Base-by-base conservation (phyloP, 2,329 filamentous ascomycete genomes). In the Sclerotinia subarctica region DNA sequence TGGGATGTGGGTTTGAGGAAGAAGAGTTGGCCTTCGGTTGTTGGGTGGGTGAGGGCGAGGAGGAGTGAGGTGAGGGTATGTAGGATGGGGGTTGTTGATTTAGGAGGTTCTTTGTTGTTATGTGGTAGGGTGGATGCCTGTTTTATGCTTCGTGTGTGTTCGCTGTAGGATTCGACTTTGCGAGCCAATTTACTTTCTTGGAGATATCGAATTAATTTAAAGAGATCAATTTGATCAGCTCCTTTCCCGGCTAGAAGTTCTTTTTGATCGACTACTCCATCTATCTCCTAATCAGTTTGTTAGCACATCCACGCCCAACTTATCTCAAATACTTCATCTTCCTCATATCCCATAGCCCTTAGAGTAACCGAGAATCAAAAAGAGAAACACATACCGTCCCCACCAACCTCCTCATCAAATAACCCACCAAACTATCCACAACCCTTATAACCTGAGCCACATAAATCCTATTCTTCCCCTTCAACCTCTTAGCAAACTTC, bases 201-300 rank as follows among this genome's bases (percentile, higher is more conserved):
- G 5, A 99, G 86, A 77, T 98, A 98, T 54, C 88, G 85, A 44
- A 94, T 88, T 19, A 99, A 83, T 76, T 95, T 94, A 79, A 92
- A 94, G 42, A 97, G 85, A 74, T 98, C 97, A 80, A 99, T 94
- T 76, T 98, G 94, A 76, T 99, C 95, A 32, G 95, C 90, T 0
- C 93, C 93, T 77, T 96, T 97, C 49, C 89, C 88, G 32, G 88
- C 85, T 72, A 97, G 88, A 0, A 99, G 82, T 7, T 88, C 85
- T 26, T 88, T 89, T 21, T 91, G 80, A 54, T 90, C 85, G 0
- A 94, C 87, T 38, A 90, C 85, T 0, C 90, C 91, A 71, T 93
- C 90, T 0, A 82, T 78, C 32, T 77, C 76, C 77, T 84, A 71
- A 8, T 10, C 7, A 15, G 0, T 35, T 19, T 52, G 19, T 62